Evolutionary conservation across 1,284 basidiomycete species (phyloP), one percentile per base, ranked within the genome.

Genomic region (Cryptococcus sp.): DNA sequence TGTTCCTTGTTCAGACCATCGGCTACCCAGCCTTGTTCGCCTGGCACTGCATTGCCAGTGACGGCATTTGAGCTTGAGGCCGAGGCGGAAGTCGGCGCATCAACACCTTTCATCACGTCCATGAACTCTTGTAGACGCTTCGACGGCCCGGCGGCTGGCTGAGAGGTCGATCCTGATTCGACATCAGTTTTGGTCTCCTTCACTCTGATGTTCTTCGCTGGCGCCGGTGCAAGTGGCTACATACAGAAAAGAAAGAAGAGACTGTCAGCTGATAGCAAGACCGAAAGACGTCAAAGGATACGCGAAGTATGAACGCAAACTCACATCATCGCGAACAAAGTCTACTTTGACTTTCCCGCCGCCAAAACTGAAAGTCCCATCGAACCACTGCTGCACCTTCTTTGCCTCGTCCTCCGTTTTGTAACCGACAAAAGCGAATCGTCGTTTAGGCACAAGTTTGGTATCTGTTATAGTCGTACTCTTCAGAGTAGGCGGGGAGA

Each of bases 401-500:
- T 80, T 63, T 0, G 95, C 95, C 65, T 97, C 90, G 13, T 83
- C 81, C 40, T 88, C 83, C 0, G 86, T 85, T 76, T 90, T 91
- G 82, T 87, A 98, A 0, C 95, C 95, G 7, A 97, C 84, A 73
- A 98, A 99, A 0, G 89, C 95, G 72, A 99, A 95, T 39, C 91
- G 83, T 5, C 95, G 83, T 71, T 90, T 90, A 30, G 83, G 81
- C 8, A 93, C 86, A 55, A 98, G 84, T 77, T 91, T 91, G 54
- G 88, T 83, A 79, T 98, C 95, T 5, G 95, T 99, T 58, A 97
- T 84, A 13, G 55, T 63, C 39, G 75, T 69, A 27, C 63, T 53
- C 39, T 75, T 65, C 62, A 74, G 63, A 25, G 62, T 45, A 49
- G 64, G 43, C 50, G 69, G 73, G 49, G 66, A 62, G 71, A 64